Evolutionary conservation across 1,139 yeast species (phyloP), one percentile per base, ranked within the genome.

Genomic region (Saccharomyces hybrid): DNA sequence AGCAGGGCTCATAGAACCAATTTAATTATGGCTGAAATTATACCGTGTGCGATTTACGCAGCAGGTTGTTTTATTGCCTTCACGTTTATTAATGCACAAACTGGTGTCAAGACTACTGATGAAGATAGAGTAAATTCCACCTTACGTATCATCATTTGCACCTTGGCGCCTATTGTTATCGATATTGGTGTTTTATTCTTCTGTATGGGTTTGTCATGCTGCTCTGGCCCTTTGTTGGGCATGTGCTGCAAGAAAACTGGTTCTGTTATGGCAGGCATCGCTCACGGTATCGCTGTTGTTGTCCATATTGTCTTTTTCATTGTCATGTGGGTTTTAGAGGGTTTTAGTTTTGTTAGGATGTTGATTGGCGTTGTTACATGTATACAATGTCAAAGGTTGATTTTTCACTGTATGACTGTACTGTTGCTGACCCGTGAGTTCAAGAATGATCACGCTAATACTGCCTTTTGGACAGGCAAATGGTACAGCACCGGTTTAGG

Each of bases 381-480:
- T 81, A 79, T 91, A 61, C 88, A 91, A 75, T 77, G 88, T 66
- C 96, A 95, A 79, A 84, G 99, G 77, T 74, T 85, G 55, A 73
- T 93, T 63, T 87, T 93, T 81, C 90, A 91, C 78, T 72, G 87
- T 66, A 77, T 93, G 78, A 88, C 96, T n/a, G 76, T 86, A 56
- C 73, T 82, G 61, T 76, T 84, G 75, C 80, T 93, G 71, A 90
- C 99, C 52, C 85, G 99, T 78, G 99, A 93, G 76, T 91, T 91
- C 79, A 93, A 91, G 83, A 91, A 89, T 67, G 99, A 93, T 74
- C 91, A 87, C 71, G 81, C 99, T 49, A 93, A 93, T 76, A 85
- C 96, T 65, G 98, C 99, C 25, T 93, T 95, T 91, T 93, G 99
- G 99, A 86, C 96, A 57, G 99, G 99, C 80, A 91, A 90, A 75